Percentiles rank a stretch among this genome's conserved stretches.
Evolutionary conservation across 768 basidiomycete genomes (phyloP).

Genomic region (Suillus variegatus): DNA sequence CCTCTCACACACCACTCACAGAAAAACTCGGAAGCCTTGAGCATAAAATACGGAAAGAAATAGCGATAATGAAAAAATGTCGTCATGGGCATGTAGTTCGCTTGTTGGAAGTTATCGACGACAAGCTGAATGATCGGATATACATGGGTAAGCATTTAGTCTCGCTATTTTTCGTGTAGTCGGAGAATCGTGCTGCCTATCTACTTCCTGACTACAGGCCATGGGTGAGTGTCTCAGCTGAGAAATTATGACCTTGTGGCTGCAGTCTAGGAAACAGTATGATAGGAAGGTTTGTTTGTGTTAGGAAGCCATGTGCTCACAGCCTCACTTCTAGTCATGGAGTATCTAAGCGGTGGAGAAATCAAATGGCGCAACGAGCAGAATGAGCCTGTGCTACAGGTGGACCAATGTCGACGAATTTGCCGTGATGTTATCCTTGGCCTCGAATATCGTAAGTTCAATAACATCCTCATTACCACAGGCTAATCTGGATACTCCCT

Average conservation of each 20-base stretch:
- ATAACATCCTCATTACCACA: neutral
- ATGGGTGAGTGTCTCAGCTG: constrained; percentile 32
- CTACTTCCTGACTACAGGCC: constrained; percentile 25
- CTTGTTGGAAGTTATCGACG: constrained; percentile 94
- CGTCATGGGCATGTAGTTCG: constrained; percentile 87
- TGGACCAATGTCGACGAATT: constrained; percentile 83
- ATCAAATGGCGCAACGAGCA: constrained; percentile 80
- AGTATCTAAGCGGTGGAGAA: constrained; percentile 94
- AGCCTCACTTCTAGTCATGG: constrained; percentile 67
- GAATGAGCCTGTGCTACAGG: constrained; percentile 72
- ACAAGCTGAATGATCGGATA: constrained; percentile 81
- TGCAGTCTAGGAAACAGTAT: constrained; percentile 32
- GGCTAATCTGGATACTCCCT: neutral
- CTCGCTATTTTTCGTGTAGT: constrained; percentile 15
- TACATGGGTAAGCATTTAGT: constrained; percentile 80
- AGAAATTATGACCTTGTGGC: constrained; percentile 35
- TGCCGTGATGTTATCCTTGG: constrained; percentile 93
- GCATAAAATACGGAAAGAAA: constrained; percentile 87
- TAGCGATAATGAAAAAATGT: constrained; percentile 99
- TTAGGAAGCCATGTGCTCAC: constrained; percentile 22
- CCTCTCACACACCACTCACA: constrained; percentile 55
- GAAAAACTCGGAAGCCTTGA: constrained; percentile 74
- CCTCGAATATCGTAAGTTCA: constrained; percentile 85
- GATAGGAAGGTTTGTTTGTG: constrained; percentile 24
- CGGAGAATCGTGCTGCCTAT: constrained; percentile 19